phyloP scores from a whole-genome alignment of 345 rosid species.

The Eucalyptus melliodora region DNA sequence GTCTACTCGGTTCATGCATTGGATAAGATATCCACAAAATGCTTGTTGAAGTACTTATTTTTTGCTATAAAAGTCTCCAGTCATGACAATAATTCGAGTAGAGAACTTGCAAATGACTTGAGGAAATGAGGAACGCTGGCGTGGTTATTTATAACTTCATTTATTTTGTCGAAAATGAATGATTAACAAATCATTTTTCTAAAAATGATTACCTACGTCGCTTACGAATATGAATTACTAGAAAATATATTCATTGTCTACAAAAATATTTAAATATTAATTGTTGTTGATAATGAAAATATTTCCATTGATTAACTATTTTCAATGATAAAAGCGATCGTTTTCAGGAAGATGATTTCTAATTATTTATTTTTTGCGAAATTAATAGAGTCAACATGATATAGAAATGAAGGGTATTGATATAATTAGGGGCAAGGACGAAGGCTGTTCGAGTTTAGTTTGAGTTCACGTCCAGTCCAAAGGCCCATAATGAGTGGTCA shows the following conservation, averaged over 20 bases:
- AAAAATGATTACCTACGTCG: rapidly evolving
- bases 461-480: not conserved
- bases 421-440: not conserved
- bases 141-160: not conserved
- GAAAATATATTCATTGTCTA: not conserved
- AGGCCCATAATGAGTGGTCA: not conserved
- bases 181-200: not conserved
- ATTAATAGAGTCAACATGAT: rapidly evolving
- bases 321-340: rapidly evolving
- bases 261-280: not conserved
- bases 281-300: not conserved
- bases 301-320: not conserved
- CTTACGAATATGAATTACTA: not conserved
- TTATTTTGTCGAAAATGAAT: not conserved
- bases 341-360: not conserved
- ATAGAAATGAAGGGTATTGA: not conserved
- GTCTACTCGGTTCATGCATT: not conserved
- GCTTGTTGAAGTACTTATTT: not conserved
- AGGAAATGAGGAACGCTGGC: not conserved
- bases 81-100: not conserved
- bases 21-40: not conserved
- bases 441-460: not conserved
- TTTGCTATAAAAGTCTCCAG: not conserved
- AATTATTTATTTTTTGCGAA: rapidly evolving
- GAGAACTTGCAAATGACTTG: not conserved